Evolutionary conservation across 768 basidiomycete genomes (phyloP), one percentile per base, ranked within the genome.

Genomic region (Lactifluus echinatus): DNA sequence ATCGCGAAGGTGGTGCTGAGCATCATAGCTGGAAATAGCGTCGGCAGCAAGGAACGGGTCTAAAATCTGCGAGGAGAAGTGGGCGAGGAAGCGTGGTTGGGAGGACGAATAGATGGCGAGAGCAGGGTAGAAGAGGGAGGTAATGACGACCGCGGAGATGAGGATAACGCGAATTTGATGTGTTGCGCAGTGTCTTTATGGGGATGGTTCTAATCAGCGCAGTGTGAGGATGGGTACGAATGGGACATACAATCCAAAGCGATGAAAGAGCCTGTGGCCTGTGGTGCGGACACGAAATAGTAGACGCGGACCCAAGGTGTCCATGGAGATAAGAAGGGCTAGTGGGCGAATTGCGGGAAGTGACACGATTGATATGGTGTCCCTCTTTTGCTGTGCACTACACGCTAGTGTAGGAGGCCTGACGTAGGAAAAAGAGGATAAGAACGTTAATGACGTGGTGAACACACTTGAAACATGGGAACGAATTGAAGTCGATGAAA

Each of bases 161-260:
- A 94, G 79, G 68, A 94, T 89, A 48, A 93, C 83, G 52, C 89
- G 83, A 54, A 90, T 89, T 71, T 93, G 92, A 70, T 93, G 89
- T 1, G 86, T 89, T 60, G 91, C 89, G 66, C 90, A 92, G 67
- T 93, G 90, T 56, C 90, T 93, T 65, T 12, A 59, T 28, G 23
- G 8, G 5, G 1, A 31, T 23, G 34, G 15, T 7, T 6, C 23
- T 4, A 11, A 39, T 48, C n/a, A 55, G 53, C 14, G 28, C 17
- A 21, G 14, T 48, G 31, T 39, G 50, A 51, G 33, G 46, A 26
- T 26, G 28, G 37, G 14, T 31, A 61, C 12, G 21, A 37, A 36
- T 31, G 54, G 33, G 50, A 82, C 89, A 67, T 71, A 90, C 89
- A 91, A 74, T 72, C 89, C 89, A 66, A 91, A 89, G 49, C 79